phyloP scores from a whole-genome alignment of 1,284 basidiomycete species.

The Afroboletus lepidellus region DNA sequence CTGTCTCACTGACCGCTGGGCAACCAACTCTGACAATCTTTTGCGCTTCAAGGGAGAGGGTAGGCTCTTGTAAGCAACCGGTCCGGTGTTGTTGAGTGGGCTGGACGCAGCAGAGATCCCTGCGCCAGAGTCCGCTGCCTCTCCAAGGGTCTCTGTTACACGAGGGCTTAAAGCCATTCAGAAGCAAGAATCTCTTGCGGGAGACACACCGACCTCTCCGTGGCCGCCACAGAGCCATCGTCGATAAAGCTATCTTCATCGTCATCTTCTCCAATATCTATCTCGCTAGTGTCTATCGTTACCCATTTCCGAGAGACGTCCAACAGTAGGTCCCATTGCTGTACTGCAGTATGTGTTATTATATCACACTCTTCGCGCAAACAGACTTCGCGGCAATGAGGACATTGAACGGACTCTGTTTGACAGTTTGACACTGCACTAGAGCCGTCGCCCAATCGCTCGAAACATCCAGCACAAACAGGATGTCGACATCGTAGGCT shows the following conservation, averaged over 20 bases:
- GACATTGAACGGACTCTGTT: slow-evolving; percentile 35
- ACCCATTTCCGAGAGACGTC: slow-evolving; percentile 43
- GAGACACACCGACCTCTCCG: slow-evolving; percentile 8
- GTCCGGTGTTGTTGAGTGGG: background rate
- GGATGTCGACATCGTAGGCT: slow-evolving; percentile 18
- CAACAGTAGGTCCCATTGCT: slow-evolving; percentile 50
- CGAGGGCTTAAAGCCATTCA: slow-evolving; percentile 10
- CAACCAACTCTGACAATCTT: slow-evolving; percentile 21
- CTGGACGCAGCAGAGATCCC: background rate
- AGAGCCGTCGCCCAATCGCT: slow-evolving; percentile 1
- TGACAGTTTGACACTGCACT: background rate
- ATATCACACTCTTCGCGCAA: slow-evolving; percentile 38
- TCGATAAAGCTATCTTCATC: slow-evolving; percentile 8
- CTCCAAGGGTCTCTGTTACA: slow-evolving; percentile 1
- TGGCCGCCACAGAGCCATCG: background rate
- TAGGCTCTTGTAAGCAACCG: slow-evolving; percentile 20
- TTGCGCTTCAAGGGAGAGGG: slow-evolving; percentile 25
- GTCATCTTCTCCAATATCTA: slow-evolving; percentile 8
- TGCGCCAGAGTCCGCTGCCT: slow-evolving; percentile 1
- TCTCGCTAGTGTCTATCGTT: slow-evolving; percentile 35
- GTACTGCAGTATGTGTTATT: slow-evolving; percentile 42
- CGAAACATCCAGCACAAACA: slow-evolving; percentile 18
- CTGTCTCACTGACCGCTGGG: slow-evolving; percentile 41
- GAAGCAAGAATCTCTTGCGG: slow-evolving; percentile 2
- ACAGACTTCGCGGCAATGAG: slow-evolving; percentile 39